phyloP scores from a whole-genome alignment of 805 yeast genomes.

The Candida pseudofarinosa region DNA sequence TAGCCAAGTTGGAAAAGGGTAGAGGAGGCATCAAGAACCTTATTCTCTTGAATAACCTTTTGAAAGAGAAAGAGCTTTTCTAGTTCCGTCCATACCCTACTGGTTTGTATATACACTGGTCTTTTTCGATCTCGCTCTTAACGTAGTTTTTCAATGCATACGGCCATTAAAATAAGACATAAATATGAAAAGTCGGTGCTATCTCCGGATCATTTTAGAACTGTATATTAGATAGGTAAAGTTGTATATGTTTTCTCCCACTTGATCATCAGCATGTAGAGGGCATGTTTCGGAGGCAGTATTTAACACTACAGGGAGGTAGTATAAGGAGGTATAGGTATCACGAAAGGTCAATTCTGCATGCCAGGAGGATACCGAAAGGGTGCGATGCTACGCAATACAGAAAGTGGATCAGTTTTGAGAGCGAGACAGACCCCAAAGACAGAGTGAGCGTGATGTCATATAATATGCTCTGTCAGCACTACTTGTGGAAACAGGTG shows the following conservation, averaged over 20 bases:
- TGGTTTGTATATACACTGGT: background rate
- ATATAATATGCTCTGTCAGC: slow-evolving; percentile 47
- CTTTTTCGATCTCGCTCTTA: background rate
- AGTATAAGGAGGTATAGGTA: background rate
- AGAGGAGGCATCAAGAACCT: slow-evolving; percentile 30
- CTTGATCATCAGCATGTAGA: background rate
- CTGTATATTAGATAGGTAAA: background rate
- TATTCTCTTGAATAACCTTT: slow-evolving; percentile 6
- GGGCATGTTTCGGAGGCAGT: background rate
- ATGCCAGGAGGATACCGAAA: background rate
- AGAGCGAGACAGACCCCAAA: slow-evolving; percentile 1
- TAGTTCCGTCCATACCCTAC: background rate
- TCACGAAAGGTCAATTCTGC: background rate
- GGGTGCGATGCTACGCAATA: slow-evolving; percentile 20
- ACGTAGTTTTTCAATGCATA: background rate
- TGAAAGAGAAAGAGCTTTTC: background rate
- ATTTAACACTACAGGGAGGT: background rate
- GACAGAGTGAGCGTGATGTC: slow-evolving; percentile 28
- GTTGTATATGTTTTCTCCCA: background rate
- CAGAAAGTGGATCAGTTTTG: slow-evolving; percentile 18
- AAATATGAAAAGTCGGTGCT: background rate
- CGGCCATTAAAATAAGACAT: background rate
- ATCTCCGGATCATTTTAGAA: background rate
- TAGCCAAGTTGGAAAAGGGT: slow-evolving; percentile 23
- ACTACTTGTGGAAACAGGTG: slow-evolving; percentile 58